Conservation (phyloP, 1,139 yeast species). For the Zygosaccharomyces pseudobailii region DNA sequence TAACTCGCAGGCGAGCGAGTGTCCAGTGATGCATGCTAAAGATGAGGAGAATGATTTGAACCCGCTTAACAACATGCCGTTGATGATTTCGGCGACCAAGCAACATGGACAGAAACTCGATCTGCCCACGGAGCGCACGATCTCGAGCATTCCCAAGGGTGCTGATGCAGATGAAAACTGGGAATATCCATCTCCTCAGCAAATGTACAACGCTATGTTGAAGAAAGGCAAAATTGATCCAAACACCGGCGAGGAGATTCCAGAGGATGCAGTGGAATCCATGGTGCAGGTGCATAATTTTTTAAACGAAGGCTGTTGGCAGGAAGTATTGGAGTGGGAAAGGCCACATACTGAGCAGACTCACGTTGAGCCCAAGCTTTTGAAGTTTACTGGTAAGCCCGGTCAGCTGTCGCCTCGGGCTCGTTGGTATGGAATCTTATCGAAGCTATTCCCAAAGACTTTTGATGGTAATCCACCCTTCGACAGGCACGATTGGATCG, state of each 20-base stretch:
- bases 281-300: constrained; percentile 98
- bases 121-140: constrained; percentile 77
- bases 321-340: constrained; percentile 91
- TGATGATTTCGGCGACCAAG: constrained; percentile 54
- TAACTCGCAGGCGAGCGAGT: constrained; percentile 14
- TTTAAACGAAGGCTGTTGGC: constrained; percentile 97
- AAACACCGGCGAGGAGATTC: constrained; percentile 54
- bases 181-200: constrained; percentile 99
- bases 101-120: constrained; percentile 78
- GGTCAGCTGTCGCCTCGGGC: constrained; percentile 89
- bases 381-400: constrained; percentile 90
- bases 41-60: constrained; percentile 37
- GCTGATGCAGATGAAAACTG: constrained; percentile 60
- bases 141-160: constrained; percentile 87
- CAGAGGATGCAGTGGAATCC: constrained; percentile 91
- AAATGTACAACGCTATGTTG: constrained; percentile 96
- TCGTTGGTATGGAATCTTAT: constrained; percentile 56
- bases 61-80: constrained; percentile 90
- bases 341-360: constrained; percentile 48
- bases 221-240: constrained; percentile 67
- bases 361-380: constrained; percentile 64
- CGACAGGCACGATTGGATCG: constrained; percentile 99
- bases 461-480: constrained; percentile 84
- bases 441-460: constrained; percentile 64
- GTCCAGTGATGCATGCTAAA: constrained; percentile 22